Evolutionary conservation across 148 eudicot genomes (phyloP).

Genomic region (Polygonum aviculare): DNA sequence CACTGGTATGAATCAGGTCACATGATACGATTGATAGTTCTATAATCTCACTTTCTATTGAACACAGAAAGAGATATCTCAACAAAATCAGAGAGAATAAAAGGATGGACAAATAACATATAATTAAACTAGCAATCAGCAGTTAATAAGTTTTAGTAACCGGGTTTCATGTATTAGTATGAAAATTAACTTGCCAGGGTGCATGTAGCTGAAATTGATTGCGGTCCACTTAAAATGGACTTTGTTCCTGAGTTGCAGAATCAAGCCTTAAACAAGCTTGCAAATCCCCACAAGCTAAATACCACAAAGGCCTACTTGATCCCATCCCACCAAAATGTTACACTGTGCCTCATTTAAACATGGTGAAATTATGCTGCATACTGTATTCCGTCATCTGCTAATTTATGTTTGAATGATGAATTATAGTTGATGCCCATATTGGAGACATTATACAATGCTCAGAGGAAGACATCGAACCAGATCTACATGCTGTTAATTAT

Average conservation of each 20-base stretch:
- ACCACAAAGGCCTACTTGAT: background rate
- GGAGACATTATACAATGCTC: slow-evolving; percentile 80
- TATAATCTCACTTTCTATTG: background rate
- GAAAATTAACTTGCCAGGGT: background rate
- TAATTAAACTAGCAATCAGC: background rate
- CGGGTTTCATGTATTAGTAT: background rate
- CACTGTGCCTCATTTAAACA: background rate
- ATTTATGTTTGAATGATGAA: slow-evolving; percentile 9
- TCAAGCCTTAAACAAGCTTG: background rate
- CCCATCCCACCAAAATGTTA: background rate
- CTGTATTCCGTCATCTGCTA: background rate
- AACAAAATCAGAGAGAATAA: background rate
- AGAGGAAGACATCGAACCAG: slow-evolving; percentile 77
- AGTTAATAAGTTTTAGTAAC: background rate
- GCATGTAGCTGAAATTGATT: background rate
- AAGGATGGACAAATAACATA: background rate
- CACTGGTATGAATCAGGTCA: slow-evolving; percentile 54
- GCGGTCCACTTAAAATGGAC: background rate
- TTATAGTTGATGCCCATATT: slow-evolving; percentile 82
- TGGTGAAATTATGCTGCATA: background rate
- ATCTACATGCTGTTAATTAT: slow-evolving; percentile 88
- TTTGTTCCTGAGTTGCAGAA: background rate
- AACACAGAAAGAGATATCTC: background rate
- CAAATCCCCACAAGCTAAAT: background rate
- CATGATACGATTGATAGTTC: background rate